These are phyloP conservation scores for Fremontodendron californicum DNA, from an alignment of 345 rosid genomes.

Conservation along the genomic window DNA sequence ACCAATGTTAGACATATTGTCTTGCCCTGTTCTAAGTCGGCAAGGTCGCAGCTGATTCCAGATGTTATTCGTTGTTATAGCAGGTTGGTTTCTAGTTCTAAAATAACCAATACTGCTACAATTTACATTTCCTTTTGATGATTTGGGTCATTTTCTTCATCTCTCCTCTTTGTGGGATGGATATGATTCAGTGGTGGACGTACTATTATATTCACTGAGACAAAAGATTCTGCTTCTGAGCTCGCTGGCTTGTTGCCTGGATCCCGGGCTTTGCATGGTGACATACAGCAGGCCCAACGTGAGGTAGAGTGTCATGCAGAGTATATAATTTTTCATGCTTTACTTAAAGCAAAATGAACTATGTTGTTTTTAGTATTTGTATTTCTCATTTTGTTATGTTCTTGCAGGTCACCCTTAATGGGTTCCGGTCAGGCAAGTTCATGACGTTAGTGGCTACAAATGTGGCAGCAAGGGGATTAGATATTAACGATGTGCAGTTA, in stretches of 20 bases:
- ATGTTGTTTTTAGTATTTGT: neutral
- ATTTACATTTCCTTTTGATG: neutral
- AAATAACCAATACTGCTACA: neutral
- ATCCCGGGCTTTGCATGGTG: slow-evolving; percentile 86
- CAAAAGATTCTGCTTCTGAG: slow-evolving; percentile 79
- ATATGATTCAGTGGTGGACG: slow-evolving; percentile 77
- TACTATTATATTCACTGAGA: slow-evolving; percentile 85
- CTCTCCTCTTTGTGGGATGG: neutral
- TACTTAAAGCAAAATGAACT: neutral
- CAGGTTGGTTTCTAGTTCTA: slow-evolving; percentile 41
- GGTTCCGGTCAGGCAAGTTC: slow-evolving; percentile 88
- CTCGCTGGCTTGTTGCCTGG: slow-evolving; percentile 81
- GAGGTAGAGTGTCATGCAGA: slow-evolving; percentile 47
- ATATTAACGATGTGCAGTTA: slow-evolving; percentile 91
- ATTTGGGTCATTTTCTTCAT: slow-evolving; percentile 7
- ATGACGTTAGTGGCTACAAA: slow-evolving; percentile 86
- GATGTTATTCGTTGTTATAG: slow-evolving; percentile 87
- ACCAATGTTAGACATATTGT: slow-evolving; percentile 81
- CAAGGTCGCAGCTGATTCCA: slow-evolving; percentile 76
- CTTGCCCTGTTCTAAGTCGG: slow-evolving; percentile 69
- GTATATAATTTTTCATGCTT: neutral
- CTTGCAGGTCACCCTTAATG: slow-evolving; percentile 74
- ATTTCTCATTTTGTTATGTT: slow-evolving; percentile 14
- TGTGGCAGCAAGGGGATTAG: slow-evolving; percentile 97
- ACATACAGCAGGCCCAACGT: slow-evolving; percentile 83